Evolutionary conservation across 371 early-diverging fungal genomes (phyloP), one percentile per base, ranked within the genome.

Genomic region (Dentiscutata heterogama): DNA sequence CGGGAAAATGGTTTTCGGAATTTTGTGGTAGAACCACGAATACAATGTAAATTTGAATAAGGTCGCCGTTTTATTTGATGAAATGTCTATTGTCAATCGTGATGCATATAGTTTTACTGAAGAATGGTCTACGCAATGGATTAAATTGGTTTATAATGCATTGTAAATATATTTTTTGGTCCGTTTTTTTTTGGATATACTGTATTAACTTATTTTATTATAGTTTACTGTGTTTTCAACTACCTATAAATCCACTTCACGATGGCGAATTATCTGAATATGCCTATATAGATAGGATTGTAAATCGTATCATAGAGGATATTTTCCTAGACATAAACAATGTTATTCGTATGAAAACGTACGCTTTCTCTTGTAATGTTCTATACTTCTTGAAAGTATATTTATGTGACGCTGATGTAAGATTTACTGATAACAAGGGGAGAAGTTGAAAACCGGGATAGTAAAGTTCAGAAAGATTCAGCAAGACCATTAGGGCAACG

Each of bases 391-490:
- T 50, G 42, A 31, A 56, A 35, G 14, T 20, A 25, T 39, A 25
- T 39, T 35, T 56, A 74, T 74, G n/a, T 31, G 18, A 74, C n/a
- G 56, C 31, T 74, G 35, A 74, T 56, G 20, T n/a, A 74, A 42
- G 22, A 27, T 74, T n/a, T 58, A 56, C 56, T 74, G 27, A 13
- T 74, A 25, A 71, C 50, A 39, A 51, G 58, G 13, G 74, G 29
- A 31, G 58, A 74, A 58, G 20, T 74, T 5, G 58, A 74, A 74
- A 74, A 74, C 18, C 53, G 10, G 20, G 27, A 74, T 74, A 53
- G 74, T 56, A 74, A 74, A 56, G 56, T 14, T 74, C 58, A 74
- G 56, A 74, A 74, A 58, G 31, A 74, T 74, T 29, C 29, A 42
- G 31, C 58, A 53, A 74, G 58, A 74, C 31, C 58, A 74, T 46